phyloP scores from a whole-genome alignment of 441 rosid species.

The Corymbia calophylla region DNA sequence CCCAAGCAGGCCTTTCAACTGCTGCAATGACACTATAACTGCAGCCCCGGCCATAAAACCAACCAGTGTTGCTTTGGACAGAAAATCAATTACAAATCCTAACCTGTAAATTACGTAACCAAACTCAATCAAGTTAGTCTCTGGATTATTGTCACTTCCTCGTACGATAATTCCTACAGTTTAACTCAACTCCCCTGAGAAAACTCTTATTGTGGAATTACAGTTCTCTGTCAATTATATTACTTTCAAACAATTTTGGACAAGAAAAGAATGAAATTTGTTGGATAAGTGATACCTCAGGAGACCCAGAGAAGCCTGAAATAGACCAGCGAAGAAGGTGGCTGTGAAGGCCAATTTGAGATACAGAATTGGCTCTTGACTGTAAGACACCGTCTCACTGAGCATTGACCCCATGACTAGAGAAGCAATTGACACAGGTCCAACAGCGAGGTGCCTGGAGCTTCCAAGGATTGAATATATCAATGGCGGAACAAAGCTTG shows the following conservation, averaged over 20 bases:
- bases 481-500: conserved; percentile 98
- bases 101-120: conserved; percentile 43
- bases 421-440: conserved; percentile 98
- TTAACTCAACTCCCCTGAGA: neutral
- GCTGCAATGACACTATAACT: conserved; percentile 90
- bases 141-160: neutral
- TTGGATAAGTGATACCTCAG: conserved; percentile 40
- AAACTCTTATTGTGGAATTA: neutral
- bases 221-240: neutral
- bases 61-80: conserved; percentile 86
- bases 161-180: neutral
- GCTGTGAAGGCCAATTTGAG: conserved; percentile 89
- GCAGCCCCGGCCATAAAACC: conserved; percentile 99
- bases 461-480: conserved; percentile 88
- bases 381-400: conserved; percentile 60
- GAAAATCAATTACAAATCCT: conserved; percentile 89
- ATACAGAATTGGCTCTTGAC: conserved; percentile 59
- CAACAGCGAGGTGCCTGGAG: conserved; percentile 86
- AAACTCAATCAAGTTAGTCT: neutral
- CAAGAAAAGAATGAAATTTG: neutral
- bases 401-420: conserved; percentile 97
- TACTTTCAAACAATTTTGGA: neutral
- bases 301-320: conserved; percentile 93
- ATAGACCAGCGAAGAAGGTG: conserved; percentile 93
- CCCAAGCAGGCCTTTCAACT: conserved; percentile 91